These are phyloP conservation scores for Incumbomyces lentus DNA, from an alignment of 2,329 filamentous ascomycete species.

Conservation along the genomic window DNA sequence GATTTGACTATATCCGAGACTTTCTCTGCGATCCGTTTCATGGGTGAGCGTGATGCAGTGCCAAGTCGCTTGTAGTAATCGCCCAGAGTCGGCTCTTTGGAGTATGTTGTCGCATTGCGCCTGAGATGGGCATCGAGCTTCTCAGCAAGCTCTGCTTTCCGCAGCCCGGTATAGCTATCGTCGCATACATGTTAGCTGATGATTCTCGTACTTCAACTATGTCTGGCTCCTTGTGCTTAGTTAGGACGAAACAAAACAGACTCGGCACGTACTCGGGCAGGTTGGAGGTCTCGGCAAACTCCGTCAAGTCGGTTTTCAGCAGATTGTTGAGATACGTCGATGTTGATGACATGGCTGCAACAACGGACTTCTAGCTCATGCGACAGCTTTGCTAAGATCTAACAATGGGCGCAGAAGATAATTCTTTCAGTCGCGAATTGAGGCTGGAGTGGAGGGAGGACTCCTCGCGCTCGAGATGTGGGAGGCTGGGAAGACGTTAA, in stretches of 20 bases:
- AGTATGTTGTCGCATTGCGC: constrained; percentile 56
- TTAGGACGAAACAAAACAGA: neutral
- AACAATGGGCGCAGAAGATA: neutral
- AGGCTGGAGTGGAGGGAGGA: neutral
- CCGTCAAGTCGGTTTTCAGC: constrained; percentile 69
- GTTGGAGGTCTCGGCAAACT: constrained; percentile 52
- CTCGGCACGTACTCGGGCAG: constrained; percentile 52
- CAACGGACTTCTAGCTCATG: neutral
- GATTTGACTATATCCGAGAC: constrained; percentile 31
- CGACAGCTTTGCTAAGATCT: neutral
- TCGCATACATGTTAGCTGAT: constrained; percentile 18
- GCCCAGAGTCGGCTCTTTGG: constrained; percentile 52
- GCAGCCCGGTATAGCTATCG: constrained; percentile 33
- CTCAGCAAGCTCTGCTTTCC: constrained; percentile 69
- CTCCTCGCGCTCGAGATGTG: neutral
- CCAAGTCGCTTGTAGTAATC: constrained; percentile 67
- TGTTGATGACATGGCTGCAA: constrained; percentile 47
- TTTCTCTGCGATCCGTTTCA: constrained; percentile 39
- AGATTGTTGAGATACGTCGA: constrained; percentile 69
- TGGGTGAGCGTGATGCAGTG: constrained; percentile 38
- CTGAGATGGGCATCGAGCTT: constrained; percentile 64
- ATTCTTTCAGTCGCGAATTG: neutral
- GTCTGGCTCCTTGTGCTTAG: too few species aligned
- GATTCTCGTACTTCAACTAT: constrained; percentile 3
- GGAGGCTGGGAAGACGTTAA: constrained; percentile 1